These are phyloP conservation scores for Cryphonectria japonica DNA, from an alignment of 2,329 filamentous ascomycete species.

Conservation along the genomic window DNA sequence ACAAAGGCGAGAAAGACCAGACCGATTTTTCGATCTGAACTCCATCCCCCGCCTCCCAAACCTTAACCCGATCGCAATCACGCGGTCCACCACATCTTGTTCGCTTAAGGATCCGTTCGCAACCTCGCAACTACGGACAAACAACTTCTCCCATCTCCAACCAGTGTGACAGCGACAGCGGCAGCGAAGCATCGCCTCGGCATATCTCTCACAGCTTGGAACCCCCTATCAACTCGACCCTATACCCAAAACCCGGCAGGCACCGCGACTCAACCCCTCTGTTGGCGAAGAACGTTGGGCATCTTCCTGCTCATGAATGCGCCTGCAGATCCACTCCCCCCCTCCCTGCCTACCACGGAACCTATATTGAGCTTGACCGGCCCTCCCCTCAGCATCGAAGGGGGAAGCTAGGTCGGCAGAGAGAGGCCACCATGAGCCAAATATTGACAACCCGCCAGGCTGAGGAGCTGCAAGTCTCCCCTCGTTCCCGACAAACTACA, in stretches of 20 bases:
- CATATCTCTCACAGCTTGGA: background rate
- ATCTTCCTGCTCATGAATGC: slow-evolving; percentile 2
- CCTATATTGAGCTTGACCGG: slow-evolving; percentile 5
- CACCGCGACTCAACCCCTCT: slow-evolving; percentile 6
- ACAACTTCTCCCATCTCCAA: background rate
- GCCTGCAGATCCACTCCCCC: background rate
- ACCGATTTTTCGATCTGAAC: slow-evolving; percentile 9
- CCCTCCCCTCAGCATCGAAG: slow-evolving; percentile 4
- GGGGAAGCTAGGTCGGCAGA: slow-evolving; percentile 12
- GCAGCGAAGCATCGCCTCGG: background rate
- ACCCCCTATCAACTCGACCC: background rate
- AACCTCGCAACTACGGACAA: background rate
- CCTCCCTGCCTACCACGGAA: background rate
- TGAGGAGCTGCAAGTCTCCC: slow-evolving; percentile 76
- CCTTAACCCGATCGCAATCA: slow-evolving; percentile 16
- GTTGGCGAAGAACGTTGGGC: slow-evolving; percentile 15
- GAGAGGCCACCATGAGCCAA: slow-evolving; percentile 63
- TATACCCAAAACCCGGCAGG: background rate
- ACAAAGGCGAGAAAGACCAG: slow-evolving; percentile 7
- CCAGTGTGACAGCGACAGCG: background rate
- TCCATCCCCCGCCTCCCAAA: slow-evolving; percentile 5
- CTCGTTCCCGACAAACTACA: slow-evolving; percentile 16
- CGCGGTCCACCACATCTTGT: slow-evolving; percentile 2
- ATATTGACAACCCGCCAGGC: slow-evolving; percentile 80
- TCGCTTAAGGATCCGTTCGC: background rate